Percentiles rank a stretch among this genome's conserved stretches.
phyloP scores from a whole-genome alignment of 2,329 filamentous ascomycete genomes.

The Dactylellina leptospora region DNA sequence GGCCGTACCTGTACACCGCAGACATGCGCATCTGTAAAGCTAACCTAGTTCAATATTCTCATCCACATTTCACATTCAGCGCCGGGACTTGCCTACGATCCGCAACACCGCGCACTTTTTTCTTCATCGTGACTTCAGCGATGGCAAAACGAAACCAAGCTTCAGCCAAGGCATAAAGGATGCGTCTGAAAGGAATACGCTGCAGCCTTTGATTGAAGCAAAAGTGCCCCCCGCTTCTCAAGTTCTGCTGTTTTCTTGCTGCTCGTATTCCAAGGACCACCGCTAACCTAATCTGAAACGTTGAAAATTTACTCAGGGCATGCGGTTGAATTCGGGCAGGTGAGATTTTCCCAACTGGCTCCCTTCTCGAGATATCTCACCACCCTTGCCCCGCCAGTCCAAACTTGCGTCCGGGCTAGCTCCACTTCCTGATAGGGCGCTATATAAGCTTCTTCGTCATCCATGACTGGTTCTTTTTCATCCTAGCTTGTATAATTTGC shows the following conservation, averaged over 20 bases:
- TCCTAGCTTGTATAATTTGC: constrained; percentile 5
- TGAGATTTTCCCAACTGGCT: constrained; percentile 17
- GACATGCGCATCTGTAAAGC: too few species aligned
- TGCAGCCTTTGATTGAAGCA: neutral
- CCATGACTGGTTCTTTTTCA: constrained; percentile 26
- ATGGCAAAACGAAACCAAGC: constrained; percentile 20
- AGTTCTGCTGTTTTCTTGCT: too few species aligned
- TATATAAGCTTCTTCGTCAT: constrained; percentile 38
- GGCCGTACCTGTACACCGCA: too few species aligned
- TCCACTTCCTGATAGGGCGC: constrained; percentile 28
- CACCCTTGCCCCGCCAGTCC: constrained; percentile 9
- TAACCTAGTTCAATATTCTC: too few species aligned
- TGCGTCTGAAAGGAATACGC: constrained; percentile 10
- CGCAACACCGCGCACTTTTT: neutral
- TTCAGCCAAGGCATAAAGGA: constrained; percentile 32
- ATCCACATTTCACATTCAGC: neutral
- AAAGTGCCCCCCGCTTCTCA: neutral
- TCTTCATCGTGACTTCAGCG: constrained; percentile 25
- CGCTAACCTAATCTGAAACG: constrained; percentile 37
- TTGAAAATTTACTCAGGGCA: constrained; percentile 1
- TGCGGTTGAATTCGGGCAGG: constrained; percentile 43
- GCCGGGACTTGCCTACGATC: neutral
- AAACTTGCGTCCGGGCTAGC: constrained; percentile 4
- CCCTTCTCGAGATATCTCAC: constrained; percentile 18
- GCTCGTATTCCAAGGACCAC: constrained; percentile 14